Evolutionary conservation across 2,329 filamentous ascomycete genomes (phyloP), one percentile per base, ranked within the genome.

Genomic region (Pseudogymnoascus sp.): DNA sequence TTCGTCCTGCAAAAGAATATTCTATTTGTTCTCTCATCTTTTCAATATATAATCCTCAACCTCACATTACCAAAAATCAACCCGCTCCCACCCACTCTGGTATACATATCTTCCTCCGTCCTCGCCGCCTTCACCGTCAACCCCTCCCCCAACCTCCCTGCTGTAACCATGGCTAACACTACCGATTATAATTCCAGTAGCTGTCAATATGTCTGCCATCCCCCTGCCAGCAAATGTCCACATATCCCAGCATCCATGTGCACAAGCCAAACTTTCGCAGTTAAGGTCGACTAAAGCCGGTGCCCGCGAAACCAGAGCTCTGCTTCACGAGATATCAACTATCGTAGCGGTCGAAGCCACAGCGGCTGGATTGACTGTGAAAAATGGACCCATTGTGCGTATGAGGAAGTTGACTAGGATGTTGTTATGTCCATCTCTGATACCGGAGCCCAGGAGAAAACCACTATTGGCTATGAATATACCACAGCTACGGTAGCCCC

Each of bases 241-340:
- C 76, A 78, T 96, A 72, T 96, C 91, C 38, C 78, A 78, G 14
- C 93, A 97, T 74, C 93, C 93, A 35, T 96, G 90, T 75, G 81
- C 97, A 41, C 80, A 82, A 68, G 90, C 89, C 67, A 97, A 97
- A 79, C 85, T 97, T 69, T 92, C 89, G 67, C 90, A 94, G 76
- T 84, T 97, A 54, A 88, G 93, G 63, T 94, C 90, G 39, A 79
- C 83, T 61, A 80, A 78, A 41, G 85, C 89, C 58, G 83, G 80
- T 62, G 80, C 90, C 3, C 82, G 86, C 63, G 90, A 96, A 61
- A 91, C 90, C 67, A 91, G 92, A 75, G 76, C 81, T 6, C 80
- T 97, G 57, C 83, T 97, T 64, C 86, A 96, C 72, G 92, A 97
- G 65, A 95, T 97, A 64, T 78, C 90, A 6, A 79, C 90, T 38